phyloP scores from a whole-genome alignment of 345 rosid species.

The Corchorus capsularis region DNA sequence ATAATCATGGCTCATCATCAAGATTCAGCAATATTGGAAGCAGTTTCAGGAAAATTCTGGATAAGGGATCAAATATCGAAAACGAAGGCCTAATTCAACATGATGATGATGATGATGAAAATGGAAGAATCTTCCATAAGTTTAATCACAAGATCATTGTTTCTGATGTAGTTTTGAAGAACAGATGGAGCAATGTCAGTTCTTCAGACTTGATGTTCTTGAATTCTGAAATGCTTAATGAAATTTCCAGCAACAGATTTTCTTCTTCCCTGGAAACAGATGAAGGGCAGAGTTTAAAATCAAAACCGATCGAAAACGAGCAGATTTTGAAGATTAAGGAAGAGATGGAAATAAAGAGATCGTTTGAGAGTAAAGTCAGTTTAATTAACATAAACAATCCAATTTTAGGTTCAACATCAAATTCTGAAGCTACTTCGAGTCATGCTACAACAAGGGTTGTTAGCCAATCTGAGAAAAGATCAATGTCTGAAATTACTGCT shows the following conservation, averaged over 20 bases:
- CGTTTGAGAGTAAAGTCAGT: slow-evolving; percentile 47
- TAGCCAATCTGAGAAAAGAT: slow-evolving; percentile 49
- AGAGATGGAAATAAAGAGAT: slow-evolving; percentile 67
- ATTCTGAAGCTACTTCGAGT: slow-evolving; percentile 17
- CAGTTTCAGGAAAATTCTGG: slow-evolving; percentile 59
- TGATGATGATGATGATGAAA: slow-evolving; percentile 24
- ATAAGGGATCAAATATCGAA: slow-evolving; percentile 31
- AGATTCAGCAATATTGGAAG: slow-evolving; percentile 64
- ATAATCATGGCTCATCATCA: slow-evolving; percentile 57
- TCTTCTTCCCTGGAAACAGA: slow-evolving; percentile 19
- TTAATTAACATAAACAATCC: slow-evolving; percentile 31
- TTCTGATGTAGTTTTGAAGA: slow-evolving; percentile 71
- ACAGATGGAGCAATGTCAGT: slow-evolving; percentile 87
- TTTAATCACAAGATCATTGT: slow-evolving; percentile 70
- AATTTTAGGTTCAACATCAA: slow-evolving; percentile 22
- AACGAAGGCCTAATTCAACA: slow-evolving; percentile 27
- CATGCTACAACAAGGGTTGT: slow-evolving; percentile 30
- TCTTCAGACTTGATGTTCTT: slow-evolving; percentile 78
- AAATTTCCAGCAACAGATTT: slow-evolving; percentile 57
- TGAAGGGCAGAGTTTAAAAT: not conserved
- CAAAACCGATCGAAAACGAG: slow-evolving; percentile 30
- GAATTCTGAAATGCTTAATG: slow-evolving; percentile 69
- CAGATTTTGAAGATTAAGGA: slow-evolving; percentile 48
- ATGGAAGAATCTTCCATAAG: slow-evolving; percentile 46
- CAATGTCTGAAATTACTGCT: slow-evolving; percentile 74